phyloP scores from a whole-genome alignment of 2,329 filamentous ascomycete genomes.

The Dryadomyces sulphureus region DNA sequence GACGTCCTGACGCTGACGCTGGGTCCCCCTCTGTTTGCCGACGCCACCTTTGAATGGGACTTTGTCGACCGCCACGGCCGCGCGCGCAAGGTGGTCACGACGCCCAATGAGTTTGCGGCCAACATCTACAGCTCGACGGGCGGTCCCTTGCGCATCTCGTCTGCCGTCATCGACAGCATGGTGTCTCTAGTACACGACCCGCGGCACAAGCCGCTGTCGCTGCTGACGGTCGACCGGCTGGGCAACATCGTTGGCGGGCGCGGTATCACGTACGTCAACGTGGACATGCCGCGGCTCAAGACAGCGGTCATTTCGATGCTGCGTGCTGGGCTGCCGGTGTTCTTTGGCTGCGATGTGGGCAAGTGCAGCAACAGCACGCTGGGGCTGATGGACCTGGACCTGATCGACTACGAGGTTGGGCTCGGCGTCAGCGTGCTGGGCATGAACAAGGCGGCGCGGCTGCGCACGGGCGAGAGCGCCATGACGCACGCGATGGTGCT shows the following conservation, averaged over 20 bases:
- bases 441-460: conserved; percentile 60
- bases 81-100: conserved; percentile 46
- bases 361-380: conserved; percentile 55
- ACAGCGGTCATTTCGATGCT: conserved; percentile 62
- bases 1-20: conserved; percentile 69
- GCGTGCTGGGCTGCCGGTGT: conserved; percentile 62
- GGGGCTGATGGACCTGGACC: conserved; percentile 67
- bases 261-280: conserved; percentile 69
- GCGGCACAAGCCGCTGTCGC: conserved; percentile 55
- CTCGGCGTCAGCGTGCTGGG: conserved; percentile 62
- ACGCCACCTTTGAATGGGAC: conserved; percentile 62
- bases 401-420: conserved; percentile 71
- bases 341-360: conserved; percentile 81
- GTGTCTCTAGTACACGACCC: conserved; percentile 80
- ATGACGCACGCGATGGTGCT: conserved; percentile 94
- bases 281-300: conserved; percentile 60
- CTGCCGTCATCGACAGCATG: conserved; percentile 48
- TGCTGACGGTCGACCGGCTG: conserved; percentile 63
- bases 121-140: conserved; percentile 44
- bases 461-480: conserved; percentile 58
- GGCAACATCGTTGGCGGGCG: conserved; percentile 71
- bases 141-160: conserved; percentile 35
- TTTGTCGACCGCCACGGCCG: conserved; percentile 57
- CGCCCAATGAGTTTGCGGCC: conserved; percentile 56
- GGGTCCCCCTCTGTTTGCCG: conserved; percentile 59